Evolutionary conservation across 73 alveolate genomes (phyloP).

Genomic region (Breviolum minutum): DNA sequence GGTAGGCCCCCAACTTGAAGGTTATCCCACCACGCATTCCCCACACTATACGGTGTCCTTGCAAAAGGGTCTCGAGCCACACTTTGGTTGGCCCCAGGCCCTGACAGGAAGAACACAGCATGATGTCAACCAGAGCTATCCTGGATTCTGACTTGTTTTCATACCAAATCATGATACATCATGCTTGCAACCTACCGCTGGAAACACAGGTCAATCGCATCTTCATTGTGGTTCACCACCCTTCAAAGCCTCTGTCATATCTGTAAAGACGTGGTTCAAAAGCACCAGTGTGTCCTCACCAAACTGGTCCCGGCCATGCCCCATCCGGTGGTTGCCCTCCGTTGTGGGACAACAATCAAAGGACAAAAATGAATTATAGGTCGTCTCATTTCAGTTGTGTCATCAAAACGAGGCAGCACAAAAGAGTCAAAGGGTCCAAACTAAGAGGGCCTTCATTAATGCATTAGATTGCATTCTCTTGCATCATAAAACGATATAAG

Average conservation of each 20-base stretch:
- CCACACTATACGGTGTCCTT: neutral
- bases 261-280: constrained; percentile 85
- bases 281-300: constrained; percentile 39
- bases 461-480: no score
- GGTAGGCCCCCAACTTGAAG: neutral
- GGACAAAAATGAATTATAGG: no score
- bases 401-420: no score
- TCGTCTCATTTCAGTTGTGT: no score
- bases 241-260: constrained; percentile 45
- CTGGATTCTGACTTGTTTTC: no score
- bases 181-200: neutral
- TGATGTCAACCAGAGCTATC: neutral
- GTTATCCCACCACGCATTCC: neutral
- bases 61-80: constrained; percentile 77
- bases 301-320: no score
- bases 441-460: no score
- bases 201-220: neutral
- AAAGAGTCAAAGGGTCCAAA: no score
- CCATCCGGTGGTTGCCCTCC: no score
- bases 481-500: no score
- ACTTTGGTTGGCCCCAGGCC: constrained; percentile 82
- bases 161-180: no score
- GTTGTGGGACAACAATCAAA: no score
- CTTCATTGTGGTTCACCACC: neutral
- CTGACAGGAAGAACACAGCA: constrained; percentile 6